These are phyloP conservation scores for Russula sp. DNA, from an alignment of 768 basidiomycete genomes.

Conservation along the genomic window DNA sequence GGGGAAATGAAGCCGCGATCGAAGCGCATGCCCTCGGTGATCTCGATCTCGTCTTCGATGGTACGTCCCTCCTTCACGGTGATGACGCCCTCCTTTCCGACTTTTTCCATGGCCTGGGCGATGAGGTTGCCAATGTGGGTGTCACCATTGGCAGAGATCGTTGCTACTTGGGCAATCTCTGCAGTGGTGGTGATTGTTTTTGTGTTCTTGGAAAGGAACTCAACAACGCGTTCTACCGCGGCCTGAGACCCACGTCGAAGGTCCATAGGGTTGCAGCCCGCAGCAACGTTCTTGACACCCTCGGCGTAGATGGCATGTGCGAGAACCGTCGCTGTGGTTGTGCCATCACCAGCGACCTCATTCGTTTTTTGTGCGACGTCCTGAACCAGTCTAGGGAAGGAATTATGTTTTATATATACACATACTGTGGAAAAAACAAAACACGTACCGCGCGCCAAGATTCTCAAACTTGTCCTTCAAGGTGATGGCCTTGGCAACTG, in stretches of 20 bases:
- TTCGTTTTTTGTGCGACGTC: slow-evolving; percentile 97
- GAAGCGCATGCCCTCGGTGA: slow-evolving; percentile 99
- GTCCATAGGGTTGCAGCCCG: slow-evolving; percentile 99
- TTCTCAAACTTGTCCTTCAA: slow-evolving; percentile 99
- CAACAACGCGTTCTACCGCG: slow-evolving; percentile 88
- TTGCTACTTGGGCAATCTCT: slow-evolving; percentile 99
- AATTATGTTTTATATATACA: slow-evolving; percentile 18
- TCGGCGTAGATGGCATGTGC: slow-evolving; percentile 97
- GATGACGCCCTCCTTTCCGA: slow-evolving; percentile 99
- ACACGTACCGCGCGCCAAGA: slow-evolving; percentile 86
- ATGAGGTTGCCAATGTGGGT: slow-evolving; percentile 90
- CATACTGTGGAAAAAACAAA: background rate
- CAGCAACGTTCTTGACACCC: slow-evolving; percentile 98
- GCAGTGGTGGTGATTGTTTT: slow-evolving; percentile 95
- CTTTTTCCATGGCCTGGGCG: slow-evolving; percentile 99
- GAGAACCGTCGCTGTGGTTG: slow-evolving; percentile 95
- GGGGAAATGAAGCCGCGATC: slow-evolving; percentile 98
- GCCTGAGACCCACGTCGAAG: slow-evolving; percentile 97
- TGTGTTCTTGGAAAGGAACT: slow-evolving; percentile 83
- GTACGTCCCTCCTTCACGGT: slow-evolving; percentile 99
- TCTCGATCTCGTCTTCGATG: slow-evolving; percentile 98
- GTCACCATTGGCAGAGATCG: slow-evolving; percentile 67
- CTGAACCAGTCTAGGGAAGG: slow-evolving; percentile 68
- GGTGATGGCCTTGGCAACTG: slow-evolving; percentile 91
- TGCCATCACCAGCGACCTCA: slow-evolving; percentile 96